These are phyloP conservation scores for Craterostigma plantagineum DNA, from an alignment of 257 asterid species.

Conservation along the genomic window DNA sequence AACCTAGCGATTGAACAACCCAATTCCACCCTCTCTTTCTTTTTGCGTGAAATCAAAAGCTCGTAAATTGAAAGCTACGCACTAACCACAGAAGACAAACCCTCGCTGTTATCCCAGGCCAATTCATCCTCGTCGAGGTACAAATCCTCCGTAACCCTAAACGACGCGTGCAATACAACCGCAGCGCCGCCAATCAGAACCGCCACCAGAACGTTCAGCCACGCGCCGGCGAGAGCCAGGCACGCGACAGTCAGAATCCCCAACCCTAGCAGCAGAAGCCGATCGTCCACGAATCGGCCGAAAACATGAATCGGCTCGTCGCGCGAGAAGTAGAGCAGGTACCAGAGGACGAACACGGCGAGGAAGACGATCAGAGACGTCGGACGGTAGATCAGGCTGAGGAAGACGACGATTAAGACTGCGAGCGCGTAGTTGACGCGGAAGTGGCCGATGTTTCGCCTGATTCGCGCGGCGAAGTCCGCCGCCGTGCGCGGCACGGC, in stretches of 20 bases:
- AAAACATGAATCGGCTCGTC: constrained; percentile 32
- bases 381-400: constrained; percentile 70
- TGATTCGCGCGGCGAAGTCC: constrained; percentile 49
- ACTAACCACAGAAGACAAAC: constrained; percentile 58
- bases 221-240: constrained; percentile 45
- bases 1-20: no score
- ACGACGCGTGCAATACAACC: constrained; percentile 36
- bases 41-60: no score
- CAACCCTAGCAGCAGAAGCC: constrained; percentile 32
- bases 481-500: constrained; percentile 41
- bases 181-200: constrained; percentile 35
- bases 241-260: constrained; percentile 51
- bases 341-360: constrained; percentile 31
- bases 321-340: constrained; percentile 38
- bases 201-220: constrained; percentile 55
- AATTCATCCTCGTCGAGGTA: constrained; percentile 67
- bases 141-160: constrained; percentile 56
- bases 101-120: constrained; percentile 23
- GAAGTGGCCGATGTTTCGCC: constrained; percentile 53
- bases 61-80: background rate
- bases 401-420: constrained; percentile 40
- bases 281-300: constrained; percentile 37
- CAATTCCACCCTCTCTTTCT: no score
- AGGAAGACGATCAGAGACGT: constrained; percentile 68
- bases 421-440: constrained; percentile 62